Evolutionary conservation across 2,329 filamentous ascomycete species (phyloP), one percentile per base, ranked within the genome.

Genomic region (Xylariaceae sp.): DNA sequence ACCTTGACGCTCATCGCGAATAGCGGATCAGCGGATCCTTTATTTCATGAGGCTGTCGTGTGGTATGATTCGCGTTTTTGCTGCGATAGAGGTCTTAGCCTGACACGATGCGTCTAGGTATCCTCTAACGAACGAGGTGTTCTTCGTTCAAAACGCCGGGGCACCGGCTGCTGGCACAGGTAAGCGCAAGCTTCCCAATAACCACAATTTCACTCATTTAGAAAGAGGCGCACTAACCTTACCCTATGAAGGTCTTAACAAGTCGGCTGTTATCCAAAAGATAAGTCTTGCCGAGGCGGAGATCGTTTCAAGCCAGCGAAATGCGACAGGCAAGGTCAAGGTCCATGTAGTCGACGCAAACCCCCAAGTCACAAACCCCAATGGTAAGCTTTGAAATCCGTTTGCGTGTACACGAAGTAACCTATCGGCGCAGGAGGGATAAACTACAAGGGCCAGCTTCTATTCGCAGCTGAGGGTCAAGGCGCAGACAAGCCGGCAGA

Each of bases 11-110:
- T 82, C 12, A 75, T 83, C 6, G 80, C 79, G 1, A 71, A 76
- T 4, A 74, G 77, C 0, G 75, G 72, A 0, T 70, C 67, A 0
- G 74, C 82, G 43, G 74, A 82, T 41, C 80, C 79, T 0, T 63
- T 82, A 4, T 85, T 82, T 40, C 83, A 85, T 52, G 83, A 86
- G 62, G 82, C 82, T 6, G 79, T 82, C 8, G 75, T 82, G 0
- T 85, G 80, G 79, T 78, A 75, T 48, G 56, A 28, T 26, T n/a
- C 14, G 19, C 4, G 16, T 28, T 6, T 14, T 33, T 4, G 7
- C 14, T 5, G 6, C 21, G 3, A 24, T 9, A 19, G 28, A 19
- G 16, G 7, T 24, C 31, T 21, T 33, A 9, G 8, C 12, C 49
- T 63, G 44, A 57, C n/a, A 7, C 21, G 21, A 17, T 46, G 26